These are phyloP conservation scores for Amanita pallidorosea DNA, from an alignment of 768 basidiomycete species.

Conservation along the genomic window DNA sequence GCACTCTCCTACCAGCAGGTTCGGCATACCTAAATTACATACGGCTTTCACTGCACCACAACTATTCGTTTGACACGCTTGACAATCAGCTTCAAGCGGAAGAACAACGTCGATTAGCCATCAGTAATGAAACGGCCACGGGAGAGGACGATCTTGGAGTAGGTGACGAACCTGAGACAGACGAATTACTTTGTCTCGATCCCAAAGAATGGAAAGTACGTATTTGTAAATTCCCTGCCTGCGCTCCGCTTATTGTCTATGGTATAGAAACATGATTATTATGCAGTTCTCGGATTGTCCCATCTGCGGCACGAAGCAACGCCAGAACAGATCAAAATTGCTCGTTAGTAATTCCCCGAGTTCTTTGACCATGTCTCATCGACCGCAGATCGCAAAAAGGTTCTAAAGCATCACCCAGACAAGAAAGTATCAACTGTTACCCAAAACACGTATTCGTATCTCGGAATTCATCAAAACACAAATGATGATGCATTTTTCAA, in stretches of 20 bases:
- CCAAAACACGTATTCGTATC: constrained; percentile 24
- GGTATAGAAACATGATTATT: constrained; percentile 91
- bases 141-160: constrained; percentile 83
- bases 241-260: neutral
- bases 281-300: constrained; percentile 91
- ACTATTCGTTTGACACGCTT: constrained; percentile 74
- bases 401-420: constrained; percentile 97
- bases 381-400: constrained; percentile 87
- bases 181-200: constrained; percentile 63
- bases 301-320: constrained; percentile 81
- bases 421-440: constrained; percentile 57
- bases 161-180: constrained; percentile 79
- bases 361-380: neutral
- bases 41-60: constrained; percentile 61
- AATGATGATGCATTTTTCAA: constrained; percentile 99
- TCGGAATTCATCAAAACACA: constrained; percentile 59
- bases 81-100: constrained; percentile 49
- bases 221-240: neutral
- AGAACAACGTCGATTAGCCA: constrained; percentile 33
- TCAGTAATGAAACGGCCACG: constrained; percentile 32
- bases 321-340: constrained; percentile 89
- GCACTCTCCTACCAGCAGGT: constrained; percentile 70
- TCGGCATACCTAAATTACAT: constrained; percentile 81
- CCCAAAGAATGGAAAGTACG: constrained; percentile 96
- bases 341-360: constrained; percentile 53